Base-by-base conservation (phyloP, 345 rosid genomes). In the Turnera subulata region DNA sequence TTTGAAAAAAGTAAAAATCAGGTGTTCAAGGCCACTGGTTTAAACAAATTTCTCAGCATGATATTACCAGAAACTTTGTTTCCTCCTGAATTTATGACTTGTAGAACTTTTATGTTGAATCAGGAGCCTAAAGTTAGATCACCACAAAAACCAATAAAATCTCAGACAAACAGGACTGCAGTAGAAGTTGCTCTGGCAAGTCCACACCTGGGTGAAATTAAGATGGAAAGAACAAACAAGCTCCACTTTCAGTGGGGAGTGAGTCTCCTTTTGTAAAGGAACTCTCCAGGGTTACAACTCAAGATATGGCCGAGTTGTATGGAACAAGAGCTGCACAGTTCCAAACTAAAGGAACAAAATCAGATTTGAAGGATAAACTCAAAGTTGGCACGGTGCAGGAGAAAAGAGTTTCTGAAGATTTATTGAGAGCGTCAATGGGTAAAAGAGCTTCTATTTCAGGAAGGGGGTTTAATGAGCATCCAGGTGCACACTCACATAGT, bases 1-100 rank as follows among this genome's bases (percentile, higher is more conserved):
- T 92, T 92, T 50, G 91, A 92, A 77, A 73, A 73, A 69, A 71
- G 81, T 63, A 64, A n/a, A n/a, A n/a, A 75, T 79, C 84, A 86
- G 96, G 98, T 86, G 67, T 55, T 33, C 46, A 45, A 65, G 53
- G 17, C 18, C 33, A 26, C 24, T 57, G 29, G 25, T 53, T 38
- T 24, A 5, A 44, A 46, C 19, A 49, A 49, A 53, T 25, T 50
- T 65, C 35, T 20, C 50, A 15, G 40, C 15, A 6, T 58, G 32
- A n/a, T 20, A 45, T 57, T 46, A 26, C 58, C 17, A 10, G n/a
- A 35, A 62, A 56, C 20, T 51, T 17, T 43, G 46, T 24, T 54
- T n/a, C n/a, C n/a, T n/a, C 32, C 32, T n/a, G 39, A 51, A 67
- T 49, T 48, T 52, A 35, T 37, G 55, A 68, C 70, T 51, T 6